A percentile compares a stretch with the other conserved stretches of the same genome.
Evolutionary conservation across 2,329 filamentous ascomycete species (phyloP).

Genomic region (Didymellaceae sp.): DNA sequence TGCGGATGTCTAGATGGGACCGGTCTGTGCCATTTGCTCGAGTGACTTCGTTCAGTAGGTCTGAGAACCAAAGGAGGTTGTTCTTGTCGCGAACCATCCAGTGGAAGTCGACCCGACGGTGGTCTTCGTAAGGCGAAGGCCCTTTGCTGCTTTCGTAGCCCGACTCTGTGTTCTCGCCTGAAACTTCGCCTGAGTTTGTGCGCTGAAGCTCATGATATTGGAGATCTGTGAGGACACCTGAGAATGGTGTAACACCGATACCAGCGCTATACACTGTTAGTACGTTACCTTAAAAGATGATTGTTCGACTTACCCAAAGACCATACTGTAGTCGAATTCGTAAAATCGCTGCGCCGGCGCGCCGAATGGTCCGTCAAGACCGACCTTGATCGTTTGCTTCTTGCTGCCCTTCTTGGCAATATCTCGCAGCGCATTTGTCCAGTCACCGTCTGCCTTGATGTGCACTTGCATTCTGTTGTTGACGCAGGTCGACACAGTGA

Average conservation of each 20-base stretch:
- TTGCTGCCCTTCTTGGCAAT: constrained; percentile 48
- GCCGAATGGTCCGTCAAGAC: constrained; percentile 64
- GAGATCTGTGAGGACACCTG: constrained; percentile 62
- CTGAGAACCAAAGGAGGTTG: constrained; percentile 64
- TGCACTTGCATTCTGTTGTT: constrained; percentile 62
- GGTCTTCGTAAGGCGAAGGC: constrained; percentile 42
- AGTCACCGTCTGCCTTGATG: constrained; percentile 66
- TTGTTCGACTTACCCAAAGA: constrained; percentile 51
- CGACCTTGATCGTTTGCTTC: constrained; percentile 55
- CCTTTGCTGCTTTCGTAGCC: constrained; percentile 14
- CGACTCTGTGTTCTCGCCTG: constrained; percentile 14
- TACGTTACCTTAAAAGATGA: too few relatives aligned
- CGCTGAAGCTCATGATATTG: constrained; percentile 54
- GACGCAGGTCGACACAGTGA: constrained; percentile 63
- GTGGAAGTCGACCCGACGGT: constrained; percentile 64
- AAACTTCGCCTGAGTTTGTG: constrained; percentile 22
- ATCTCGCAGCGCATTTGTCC: constrained; percentile 57
- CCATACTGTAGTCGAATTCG: constrained; percentile 62
- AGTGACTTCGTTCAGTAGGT: constrained; percentile 58
- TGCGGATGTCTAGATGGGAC: constrained; percentile 58
- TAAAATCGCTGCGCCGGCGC: constrained; percentile 66
- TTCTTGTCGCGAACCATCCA: constrained; percentile 66
- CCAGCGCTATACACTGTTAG: constrained; percentile 50
- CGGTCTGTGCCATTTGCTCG: constrained; percentile 46
- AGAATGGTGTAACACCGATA: constrained; percentile 65